phyloP scores from a whole-genome alignment of 352 stramenopile species.

The Phytopythium ostracodes region DNA sequence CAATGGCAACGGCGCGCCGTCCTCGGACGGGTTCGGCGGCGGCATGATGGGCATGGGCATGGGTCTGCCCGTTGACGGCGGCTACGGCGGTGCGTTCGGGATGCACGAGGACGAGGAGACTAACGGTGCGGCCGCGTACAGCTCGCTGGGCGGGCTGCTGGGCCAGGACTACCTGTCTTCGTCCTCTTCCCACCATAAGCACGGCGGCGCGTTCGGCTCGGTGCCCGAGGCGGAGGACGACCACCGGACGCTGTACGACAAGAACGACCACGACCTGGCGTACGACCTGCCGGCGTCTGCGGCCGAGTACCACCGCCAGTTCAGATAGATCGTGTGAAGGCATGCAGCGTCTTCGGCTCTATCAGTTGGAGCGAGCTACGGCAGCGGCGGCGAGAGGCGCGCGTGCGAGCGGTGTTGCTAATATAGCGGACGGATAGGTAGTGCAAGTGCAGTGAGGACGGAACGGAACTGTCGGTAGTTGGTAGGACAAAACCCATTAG shows the following conservation, averaged over 20 bases:
- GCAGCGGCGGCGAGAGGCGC: too few relatives aligned
- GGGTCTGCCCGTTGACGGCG: constrained; percentile 28
- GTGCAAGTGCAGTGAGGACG: not conserved
- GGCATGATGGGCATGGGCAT: constrained; percentile 44
- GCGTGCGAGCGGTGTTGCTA: too few relatives aligned
- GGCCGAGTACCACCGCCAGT: constrained; percentile 36
- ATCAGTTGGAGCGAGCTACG: too few relatives aligned
- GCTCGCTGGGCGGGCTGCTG: constrained; percentile 61
- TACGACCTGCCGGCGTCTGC: constrained; percentile 35
- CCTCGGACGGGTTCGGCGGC: constrained; percentile 38
- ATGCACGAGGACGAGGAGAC: constrained; percentile 22
- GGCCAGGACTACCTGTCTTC: constrained; percentile 46
- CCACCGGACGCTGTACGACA: not conserved
- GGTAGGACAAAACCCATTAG: not conserved
- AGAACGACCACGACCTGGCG: constrained; percentile 14
- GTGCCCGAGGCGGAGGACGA: constrained; percentile 14
- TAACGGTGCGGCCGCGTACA: constrained; percentile 29
- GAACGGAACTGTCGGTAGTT: not conserved
- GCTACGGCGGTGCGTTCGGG: constrained; percentile 28
- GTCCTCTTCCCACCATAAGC: constrained; percentile 21
- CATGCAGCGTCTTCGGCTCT: too few relatives aligned
- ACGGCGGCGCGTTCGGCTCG: constrained; percentile 27
- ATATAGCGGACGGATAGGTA: not conserved
- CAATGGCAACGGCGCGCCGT: constrained; percentile 8
- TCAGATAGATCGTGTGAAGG: constrained; percentile 22